These are phyloP conservation scores for Alternaria incomplexa DNA, from an alignment of 2,329 filamentous ascomycete genomes.

Conservation along the genomic window DNA sequence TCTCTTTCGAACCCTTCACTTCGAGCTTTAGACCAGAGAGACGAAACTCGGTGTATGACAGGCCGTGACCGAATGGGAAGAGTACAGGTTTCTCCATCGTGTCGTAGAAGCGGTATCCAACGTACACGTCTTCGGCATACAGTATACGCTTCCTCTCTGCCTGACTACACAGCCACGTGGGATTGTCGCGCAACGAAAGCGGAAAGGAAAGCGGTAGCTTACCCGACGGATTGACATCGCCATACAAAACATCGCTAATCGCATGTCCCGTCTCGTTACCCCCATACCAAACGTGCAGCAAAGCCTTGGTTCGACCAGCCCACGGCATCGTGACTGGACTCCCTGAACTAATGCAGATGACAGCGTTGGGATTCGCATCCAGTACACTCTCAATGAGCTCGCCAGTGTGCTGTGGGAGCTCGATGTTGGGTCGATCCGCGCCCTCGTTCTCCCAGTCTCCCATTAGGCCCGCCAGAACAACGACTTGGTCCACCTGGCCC, in stretches of 20 bases:
- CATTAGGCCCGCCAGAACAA: conserved; percentile 70
- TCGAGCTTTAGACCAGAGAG: conserved; percentile 52
- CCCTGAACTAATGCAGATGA: conserved; percentile 84
- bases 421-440: conserved; percentile 63
- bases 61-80: conserved; percentile 81
- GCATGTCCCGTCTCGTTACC: conserved; percentile 84
- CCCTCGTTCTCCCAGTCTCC: conserved; percentile 75
- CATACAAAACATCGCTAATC: conserved; percentile 76
- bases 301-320: conserved; percentile 76
- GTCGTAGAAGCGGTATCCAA: conserved; percentile 89
- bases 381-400: conserved; percentile 66
- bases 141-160: conserved; percentile 73
- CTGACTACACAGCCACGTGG: conserved; percentile 70
- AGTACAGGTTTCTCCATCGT: conserved; percentile 68
- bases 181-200: conserved; percentile 60
- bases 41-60: conserved; percentile 69
- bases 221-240: conserved; percentile 74
- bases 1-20: conserved; percentile 23
- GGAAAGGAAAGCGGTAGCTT: conserved; percentile 75
- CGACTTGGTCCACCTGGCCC: conserved; percentile 48
- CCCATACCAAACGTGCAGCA: conserved; percentile 79
- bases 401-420: conserved; percentile 63
- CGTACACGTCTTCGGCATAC: conserved; percentile 74
- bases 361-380: conserved; percentile 67
- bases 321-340: conserved; percentile 77